Percentiles rank a stretch among this genome's conserved stretches.
phyloP scores from a whole-genome alignment of 2,329 filamentous ascomycete genomes.

The Emydomyces testavorans region DNA sequence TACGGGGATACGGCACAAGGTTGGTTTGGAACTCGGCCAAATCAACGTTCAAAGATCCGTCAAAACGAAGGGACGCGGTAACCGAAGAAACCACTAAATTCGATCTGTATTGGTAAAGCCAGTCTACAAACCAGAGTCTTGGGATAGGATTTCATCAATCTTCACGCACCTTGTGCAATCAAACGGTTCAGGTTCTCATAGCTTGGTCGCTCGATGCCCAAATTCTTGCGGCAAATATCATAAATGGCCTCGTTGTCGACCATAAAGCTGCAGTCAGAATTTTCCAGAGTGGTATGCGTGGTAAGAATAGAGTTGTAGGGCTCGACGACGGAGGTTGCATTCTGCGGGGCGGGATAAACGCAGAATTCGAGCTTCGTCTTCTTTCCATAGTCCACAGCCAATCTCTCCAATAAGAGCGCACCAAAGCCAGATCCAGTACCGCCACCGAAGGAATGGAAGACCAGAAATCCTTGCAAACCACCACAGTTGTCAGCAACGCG shows the following conservation, averaged over 20 bases:
- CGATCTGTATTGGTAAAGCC: conserved; percentile 9
- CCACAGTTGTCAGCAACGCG: conserved; percentile 96
- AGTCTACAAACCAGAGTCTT: background rate
- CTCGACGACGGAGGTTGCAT: conserved; percentile 56
- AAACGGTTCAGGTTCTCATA: conserved; percentile 56
- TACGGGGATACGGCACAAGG: conserved; percentile 55
- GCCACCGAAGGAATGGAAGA: conserved; percentile 59
- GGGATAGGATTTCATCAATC: background rate
- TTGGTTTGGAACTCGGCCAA: conserved; percentile 60
- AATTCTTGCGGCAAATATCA: conserved; percentile 53
- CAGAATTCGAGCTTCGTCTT: conserved; percentile 58
- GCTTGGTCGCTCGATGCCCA: conserved; percentile 53
- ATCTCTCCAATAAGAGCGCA: conserved; percentile 52
- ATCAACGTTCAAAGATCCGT: conserved; percentile 56
- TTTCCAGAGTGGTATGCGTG: conserved; percentile 53
- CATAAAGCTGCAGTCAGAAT: conserved; percentile 57
- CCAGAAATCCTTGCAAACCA: conserved; percentile 90
- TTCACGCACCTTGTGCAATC: conserved; percentile 54
- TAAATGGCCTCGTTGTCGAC: conserved; percentile 60
- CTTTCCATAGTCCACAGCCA: conserved; percentile 55
- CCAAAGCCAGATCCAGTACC: conserved; percentile 58
- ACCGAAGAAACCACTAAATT: conserved; percentile 54
- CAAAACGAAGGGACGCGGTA: conserved; percentile 53
- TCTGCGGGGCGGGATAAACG: conserved; percentile 53
- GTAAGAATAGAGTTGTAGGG: conserved; percentile 52